These are phyloP conservation scores for Daldinia caldariorum DNA, from an alignment of 495 filamentous ascomycete species.

Conservation along the genomic window DNA sequence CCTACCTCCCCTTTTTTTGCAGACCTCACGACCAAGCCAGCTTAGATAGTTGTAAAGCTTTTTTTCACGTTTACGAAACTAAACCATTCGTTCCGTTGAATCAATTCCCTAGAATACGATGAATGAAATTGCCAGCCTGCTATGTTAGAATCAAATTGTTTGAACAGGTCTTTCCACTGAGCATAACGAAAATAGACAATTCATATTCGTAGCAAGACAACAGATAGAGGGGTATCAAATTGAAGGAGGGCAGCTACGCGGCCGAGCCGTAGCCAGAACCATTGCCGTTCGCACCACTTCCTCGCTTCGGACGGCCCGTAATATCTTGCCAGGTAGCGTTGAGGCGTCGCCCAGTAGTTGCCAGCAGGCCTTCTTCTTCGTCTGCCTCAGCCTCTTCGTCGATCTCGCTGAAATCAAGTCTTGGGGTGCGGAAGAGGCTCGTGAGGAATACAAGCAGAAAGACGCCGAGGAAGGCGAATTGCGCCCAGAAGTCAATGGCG, in stretches of 20 bases:
- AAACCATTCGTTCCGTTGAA: not conserved
- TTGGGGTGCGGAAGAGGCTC: conserved; percentile 81
- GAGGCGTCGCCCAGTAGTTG: conserved; percentile 79
- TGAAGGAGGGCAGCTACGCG: not conserved
- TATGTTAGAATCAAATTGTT: conserved; percentile 1
- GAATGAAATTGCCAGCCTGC: not conserved
- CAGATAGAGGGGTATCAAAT: not conserved
- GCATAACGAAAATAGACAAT: not conserved
- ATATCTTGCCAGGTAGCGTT: conserved; percentile 91
- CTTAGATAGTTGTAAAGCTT: not conserved
- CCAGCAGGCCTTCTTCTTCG: conserved; percentile 91
- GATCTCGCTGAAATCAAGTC: conserved; percentile 73
- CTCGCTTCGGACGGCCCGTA: conserved; percentile 59
- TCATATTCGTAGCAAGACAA: not conserved
- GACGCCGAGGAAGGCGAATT: conserved; percentile 87
- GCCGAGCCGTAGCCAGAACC: conserved; percentile 4
- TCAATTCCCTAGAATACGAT: not conserved
- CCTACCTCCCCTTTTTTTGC: not conserved
- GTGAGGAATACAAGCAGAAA: conserved; percentile 81
- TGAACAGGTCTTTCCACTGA: not conserved
- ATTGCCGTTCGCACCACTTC: conserved; percentile 14
- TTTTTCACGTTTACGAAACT: not conserved
- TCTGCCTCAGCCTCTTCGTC: conserved; percentile 93
- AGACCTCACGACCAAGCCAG: not conserved
- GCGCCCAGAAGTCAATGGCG: conserved; percentile 92